phyloP scores from a whole-genome alignment of 768 basidiomycete genomes.

The Dentipellis sp. region DNA sequence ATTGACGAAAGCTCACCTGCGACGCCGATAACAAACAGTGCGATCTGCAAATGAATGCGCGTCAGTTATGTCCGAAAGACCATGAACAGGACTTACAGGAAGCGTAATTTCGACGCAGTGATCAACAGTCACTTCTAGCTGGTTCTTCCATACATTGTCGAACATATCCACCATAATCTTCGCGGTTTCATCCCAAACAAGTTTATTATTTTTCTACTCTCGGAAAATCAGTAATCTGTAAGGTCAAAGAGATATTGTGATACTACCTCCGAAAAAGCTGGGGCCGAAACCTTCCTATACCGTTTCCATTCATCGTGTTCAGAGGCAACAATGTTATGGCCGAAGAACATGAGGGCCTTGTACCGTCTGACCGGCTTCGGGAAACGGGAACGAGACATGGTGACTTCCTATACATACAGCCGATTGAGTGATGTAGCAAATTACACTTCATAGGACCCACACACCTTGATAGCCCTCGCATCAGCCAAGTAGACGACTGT shows the following conservation, averaged over 20 bases:
- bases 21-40: constrained; percentile 45
- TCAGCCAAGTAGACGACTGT: constrained; percentile 6
- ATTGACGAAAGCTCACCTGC: constrained; percentile 26
- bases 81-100: constrained; percentile 27
- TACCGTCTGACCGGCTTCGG: constrained; percentile 48
- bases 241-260: neutral
- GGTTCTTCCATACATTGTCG: constrained; percentile 37
- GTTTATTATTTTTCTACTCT: constrained; percentile 24
- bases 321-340: constrained; percentile 51
- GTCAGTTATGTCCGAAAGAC: neutral
- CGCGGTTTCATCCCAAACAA: constrained; percentile 31
- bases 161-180: constrained; percentile 23
- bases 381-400: constrained; percentile 38
- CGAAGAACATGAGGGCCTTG: constrained; percentile 38
- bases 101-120: constrained; percentile 44
- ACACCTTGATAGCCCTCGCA: constrained; percentile 8
- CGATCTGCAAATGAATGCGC: constrained; percentile 29
- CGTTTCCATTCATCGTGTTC: constrained; percentile 61
- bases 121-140: constrained; percentile 30
- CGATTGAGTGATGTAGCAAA: neutral
- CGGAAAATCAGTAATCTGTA: neutral
- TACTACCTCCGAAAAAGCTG: constrained; percentile 55
- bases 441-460: neutral
- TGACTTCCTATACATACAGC: constrained; percentile 33
- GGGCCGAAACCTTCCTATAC: constrained; percentile 51